A percentile compares a stretch with the other conserved stretches of the same genome.
Evolutionary conservation across 768 basidiomycete genomes (phyloP).

Genomic region (Hirschioporus abietinus): DNA sequence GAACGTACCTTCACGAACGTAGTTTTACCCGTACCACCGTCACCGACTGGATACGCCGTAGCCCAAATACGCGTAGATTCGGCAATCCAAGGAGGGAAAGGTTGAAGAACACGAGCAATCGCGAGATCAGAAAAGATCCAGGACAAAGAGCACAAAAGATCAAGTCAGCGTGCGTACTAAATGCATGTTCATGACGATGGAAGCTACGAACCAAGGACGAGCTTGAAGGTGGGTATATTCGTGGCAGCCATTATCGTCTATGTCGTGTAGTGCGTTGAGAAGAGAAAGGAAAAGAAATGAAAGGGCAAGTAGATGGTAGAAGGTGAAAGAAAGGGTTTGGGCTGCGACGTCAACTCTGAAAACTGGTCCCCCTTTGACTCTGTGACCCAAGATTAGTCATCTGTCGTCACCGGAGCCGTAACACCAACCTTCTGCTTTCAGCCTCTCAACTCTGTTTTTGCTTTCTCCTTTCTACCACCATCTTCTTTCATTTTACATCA

Average conservation of each 20-base stretch:
- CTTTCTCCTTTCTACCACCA: neutral
- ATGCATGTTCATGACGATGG: conserved; percentile 9
- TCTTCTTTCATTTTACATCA: neutral
- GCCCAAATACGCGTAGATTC: conserved; percentile 14
- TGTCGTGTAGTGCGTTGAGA: conserved; percentile 7
- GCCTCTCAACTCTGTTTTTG: neutral
- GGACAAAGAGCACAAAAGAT: conserved; percentile 26
- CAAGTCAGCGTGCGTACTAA: neutral
- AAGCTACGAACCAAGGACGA: conserved; percentile 80
- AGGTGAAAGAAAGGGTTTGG: conserved; percentile 3
- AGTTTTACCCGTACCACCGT: conserved; percentile 97
- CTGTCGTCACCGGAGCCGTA: neutral
- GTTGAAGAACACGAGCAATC: conserved; percentile 13
- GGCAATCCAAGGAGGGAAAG: conserved; percentile 17
- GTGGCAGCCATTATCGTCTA: conserved; percentile 35
- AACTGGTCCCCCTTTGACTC: neutral
- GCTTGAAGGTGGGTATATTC: conserved; percentile 97
- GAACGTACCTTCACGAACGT: conserved; percentile 90
- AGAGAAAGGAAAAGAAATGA: conserved; percentile 5
- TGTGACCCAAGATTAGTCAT: neutral
- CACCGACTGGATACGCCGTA: conserved; percentile 60
- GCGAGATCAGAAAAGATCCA: conserved; percentile 39
- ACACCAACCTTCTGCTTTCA: neutral
- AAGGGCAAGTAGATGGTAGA: conserved; percentile 3
- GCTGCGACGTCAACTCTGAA: neutral